These are phyloP conservation scores for Trichoderma sp. DNA, from an alignment of 2,329 filamentous ascomycete genomes.

Conservation along the genomic window DNA sequence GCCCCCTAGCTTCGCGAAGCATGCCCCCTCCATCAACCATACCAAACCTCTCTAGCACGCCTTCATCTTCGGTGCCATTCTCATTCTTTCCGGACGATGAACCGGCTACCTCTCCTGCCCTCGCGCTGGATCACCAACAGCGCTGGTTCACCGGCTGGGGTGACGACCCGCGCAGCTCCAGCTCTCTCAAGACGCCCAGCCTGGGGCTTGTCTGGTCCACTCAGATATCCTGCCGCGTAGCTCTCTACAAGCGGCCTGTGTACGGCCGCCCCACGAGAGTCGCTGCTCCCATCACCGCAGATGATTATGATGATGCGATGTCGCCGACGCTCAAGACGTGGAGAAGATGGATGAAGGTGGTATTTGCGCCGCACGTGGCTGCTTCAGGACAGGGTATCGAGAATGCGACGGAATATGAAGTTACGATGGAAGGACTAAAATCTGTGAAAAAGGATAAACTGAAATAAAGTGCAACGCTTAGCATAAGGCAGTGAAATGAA, in stretches of 20 bases:
- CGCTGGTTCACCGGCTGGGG: constrained; percentile 97
- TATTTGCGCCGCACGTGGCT: constrained; percentile 79
- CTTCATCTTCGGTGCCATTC: constrained; percentile 46
- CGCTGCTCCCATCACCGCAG: constrained; percentile 43
- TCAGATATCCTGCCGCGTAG: constrained; percentile 82
- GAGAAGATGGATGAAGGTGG: constrained; percentile 82
- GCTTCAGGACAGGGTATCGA: constrained; percentile 54
- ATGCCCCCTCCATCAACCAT: constrained; percentile 40
- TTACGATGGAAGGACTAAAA: constrained; percentile 67
- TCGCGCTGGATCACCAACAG: constrained; percentile 86
- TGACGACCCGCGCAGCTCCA: constrained; percentile 59
- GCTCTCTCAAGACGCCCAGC: constrained; percentile 76
- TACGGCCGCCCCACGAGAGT: constrained; percentile 46
- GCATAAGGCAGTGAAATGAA: neutral
- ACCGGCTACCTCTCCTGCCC: constrained; percentile 51
- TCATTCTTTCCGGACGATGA: constrained; percentile 38
- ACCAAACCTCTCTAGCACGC: constrained; percentile 40
- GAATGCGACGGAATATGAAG: constrained; percentile 71
- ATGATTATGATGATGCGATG: constrained; percentile 48
- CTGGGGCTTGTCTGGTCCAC: constrained; percentile 90
- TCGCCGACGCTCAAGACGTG: constrained; percentile 60
- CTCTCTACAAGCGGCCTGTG: constrained; percentile 72
- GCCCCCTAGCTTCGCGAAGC: constrained; percentile 55
- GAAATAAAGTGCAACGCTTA: neutral
- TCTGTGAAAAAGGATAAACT: constrained; percentile 33